phyloP scores from a whole-genome alignment of 768 basidiomycete genomes.

The Calocybe indica region DNA sequence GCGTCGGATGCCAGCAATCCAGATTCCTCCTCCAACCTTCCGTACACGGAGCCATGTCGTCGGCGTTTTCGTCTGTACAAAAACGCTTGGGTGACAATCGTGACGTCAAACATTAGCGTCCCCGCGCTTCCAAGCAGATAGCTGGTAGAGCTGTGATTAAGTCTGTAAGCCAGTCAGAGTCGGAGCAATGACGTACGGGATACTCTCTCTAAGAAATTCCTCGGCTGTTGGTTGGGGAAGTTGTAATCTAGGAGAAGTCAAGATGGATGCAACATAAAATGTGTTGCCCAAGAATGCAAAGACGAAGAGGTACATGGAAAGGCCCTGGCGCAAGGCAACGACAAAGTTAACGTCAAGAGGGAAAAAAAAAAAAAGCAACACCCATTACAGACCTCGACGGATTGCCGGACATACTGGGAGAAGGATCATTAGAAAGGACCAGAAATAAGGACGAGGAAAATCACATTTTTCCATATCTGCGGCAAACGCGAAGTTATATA shows the following conservation, averaged over 20 bases:
- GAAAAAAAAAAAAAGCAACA: background rate
- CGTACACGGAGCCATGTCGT: conserved; percentile 24
- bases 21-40: conserved; percentile 41
- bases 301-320: conserved; percentile 90
- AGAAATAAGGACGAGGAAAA: conserved; percentile 24
- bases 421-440: conserved; percentile 4
- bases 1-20: conserved; percentile 41
- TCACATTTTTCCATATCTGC: conserved; percentile 98
- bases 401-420: conserved; percentile 76
- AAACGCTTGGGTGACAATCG: conserved; percentile 82
- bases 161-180: conserved; percentile 1
- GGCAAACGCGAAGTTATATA: conserved; percentile 93
- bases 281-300: conserved; percentile 92
- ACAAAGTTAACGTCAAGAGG: conserved; percentile 3
- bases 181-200: conserved; percentile 60
- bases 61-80: conserved; percentile 58
- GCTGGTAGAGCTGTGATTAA: conserved; percentile 24
- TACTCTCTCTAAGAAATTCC: conserved; percentile 70
- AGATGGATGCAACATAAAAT: conserved; percentile 88
- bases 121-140: conserved; percentile 92
- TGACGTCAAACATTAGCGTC: conserved; percentile 88
- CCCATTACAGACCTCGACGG: conserved; percentile 58
- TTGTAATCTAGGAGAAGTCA: conserved; percentile 64
- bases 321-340: conserved; percentile 59
- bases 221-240: conserved; percentile 54